phyloP scores from a whole-genome alignment of 495 filamentous ascomycete genomes.

The Aspergillus kassunensis region DNA sequence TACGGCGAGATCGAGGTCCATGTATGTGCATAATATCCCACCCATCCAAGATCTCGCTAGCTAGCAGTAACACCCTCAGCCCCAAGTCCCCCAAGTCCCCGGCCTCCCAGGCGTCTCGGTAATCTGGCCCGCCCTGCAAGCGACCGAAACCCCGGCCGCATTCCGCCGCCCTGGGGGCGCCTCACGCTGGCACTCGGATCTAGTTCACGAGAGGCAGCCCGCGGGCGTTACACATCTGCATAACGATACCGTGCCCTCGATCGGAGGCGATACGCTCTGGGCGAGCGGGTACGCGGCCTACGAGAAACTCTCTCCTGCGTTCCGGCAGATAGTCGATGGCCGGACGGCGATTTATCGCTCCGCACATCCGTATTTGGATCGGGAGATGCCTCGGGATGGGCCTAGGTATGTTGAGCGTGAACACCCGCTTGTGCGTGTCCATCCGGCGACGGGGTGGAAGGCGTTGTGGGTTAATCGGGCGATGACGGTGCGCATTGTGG shows the following conservation, averaged over 20 bases:
- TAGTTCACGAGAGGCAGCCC: conserved; percentile 66
- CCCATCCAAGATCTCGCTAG: neutral
- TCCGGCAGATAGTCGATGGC: conserved; percentile 69
- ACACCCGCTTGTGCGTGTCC: conserved; percentile 66
- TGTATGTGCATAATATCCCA: conserved; percentile 49
- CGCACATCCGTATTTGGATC: conserved; percentile 64
- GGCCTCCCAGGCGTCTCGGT: conserved; percentile 61
- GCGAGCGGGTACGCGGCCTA: conserved; percentile 66
- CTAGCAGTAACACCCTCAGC: conserved; percentile 37
- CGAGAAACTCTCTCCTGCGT: conserved; percentile 64
- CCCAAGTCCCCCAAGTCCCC: conserved; percentile 66
- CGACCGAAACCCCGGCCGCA: conserved; percentile 48
- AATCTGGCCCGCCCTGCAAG: conserved; percentile 63
- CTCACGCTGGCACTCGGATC: conserved; percentile 65
- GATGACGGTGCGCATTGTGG: conserved; percentile 62
- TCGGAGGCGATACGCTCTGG: conserved; percentile 72
- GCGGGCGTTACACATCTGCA: conserved; percentile 68
- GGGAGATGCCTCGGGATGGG: conserved; percentile 55
- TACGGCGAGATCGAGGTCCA: conserved; percentile 67
- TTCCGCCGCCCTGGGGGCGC: conserved; percentile 64
- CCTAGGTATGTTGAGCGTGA: conserved; percentile 61
- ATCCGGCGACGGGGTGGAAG: conserved; percentile 70
- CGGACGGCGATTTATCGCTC: conserved; percentile 62
- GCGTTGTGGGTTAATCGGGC: conserved; percentile 65
- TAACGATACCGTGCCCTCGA: conserved; percentile 59